Base-by-base conservation (phyloP, 345 rosid species). In the Populus pruinosa region DNA sequence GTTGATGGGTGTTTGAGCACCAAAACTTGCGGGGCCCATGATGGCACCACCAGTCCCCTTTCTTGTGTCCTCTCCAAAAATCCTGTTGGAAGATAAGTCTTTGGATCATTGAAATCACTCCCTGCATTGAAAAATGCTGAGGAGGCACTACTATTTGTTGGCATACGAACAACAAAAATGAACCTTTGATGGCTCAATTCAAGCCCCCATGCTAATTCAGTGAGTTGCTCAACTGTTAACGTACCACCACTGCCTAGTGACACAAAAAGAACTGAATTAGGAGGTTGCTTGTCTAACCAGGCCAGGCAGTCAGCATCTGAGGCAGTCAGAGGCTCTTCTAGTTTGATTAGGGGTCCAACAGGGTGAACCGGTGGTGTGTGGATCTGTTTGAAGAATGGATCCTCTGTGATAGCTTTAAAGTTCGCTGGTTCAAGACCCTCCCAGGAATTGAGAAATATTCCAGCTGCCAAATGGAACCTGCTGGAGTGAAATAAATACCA, bases 231-330 rank as follows among this genome's bases (percentile, higher is more conserved):
- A 10, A 4, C 10, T 12, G 77, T 31, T 50, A 81, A 49, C 9
- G 83, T 76, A 5, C 83, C 83, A 0, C 80, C 83, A 62, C 83
- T 81, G 2, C 83, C 80, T 5, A 81, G 74, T 14, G 80, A 36
- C 35, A 72, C 70, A 21, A 50, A 72, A 20, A 77, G 74, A 41
- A 81, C 80, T 23, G 83, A 81, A 8, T 68, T 27, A 5, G 16
- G 64, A 17, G 74, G 78, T 47, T 77, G 83, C 21, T 73, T 49
- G 29, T 81, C 83, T 36, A 81, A 61, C 83, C 83, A 81, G 2
- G 36, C 31, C 12, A 76, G 49, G 1, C 62, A 53, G 8, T 76
- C 74, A 5, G n/a, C 11, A 23, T 44, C 77, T 0, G 43, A 27
- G 12, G 9, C 69, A 72, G 73, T 65, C 33, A 47, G 5, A 5